Percentiles rank a stretch among this genome's conserved stretches.
phyloP scores from a whole-genome alignment of 192 early-diverging fungal species.

The Backusella sp. region DNA sequence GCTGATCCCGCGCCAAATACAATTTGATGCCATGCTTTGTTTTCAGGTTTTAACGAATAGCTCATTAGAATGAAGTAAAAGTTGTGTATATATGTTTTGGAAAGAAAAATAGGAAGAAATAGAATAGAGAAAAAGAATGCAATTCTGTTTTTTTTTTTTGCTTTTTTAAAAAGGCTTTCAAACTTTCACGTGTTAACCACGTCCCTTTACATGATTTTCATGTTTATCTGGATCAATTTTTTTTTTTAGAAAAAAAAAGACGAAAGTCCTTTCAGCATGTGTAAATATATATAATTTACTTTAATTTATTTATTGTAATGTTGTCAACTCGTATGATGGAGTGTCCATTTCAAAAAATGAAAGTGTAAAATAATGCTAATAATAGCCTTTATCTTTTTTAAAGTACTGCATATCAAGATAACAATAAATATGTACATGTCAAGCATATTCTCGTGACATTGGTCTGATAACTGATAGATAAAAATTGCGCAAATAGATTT shows the following conservation, averaged over 20 bases:
- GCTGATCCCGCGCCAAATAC: conserved; percentile 57
- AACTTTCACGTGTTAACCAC: conserved; percentile 1
- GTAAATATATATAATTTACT: background rate
- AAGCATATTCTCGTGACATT: conserved; percentile 7
- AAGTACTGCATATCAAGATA: conserved; percentile 2
- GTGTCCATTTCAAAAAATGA: background rate
- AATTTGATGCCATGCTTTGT: conserved; percentile 50
- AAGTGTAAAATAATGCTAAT: background rate
- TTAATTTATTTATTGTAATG: background rate
- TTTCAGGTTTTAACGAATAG: background rate
- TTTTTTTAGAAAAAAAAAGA: background rate
- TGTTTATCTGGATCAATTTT: background rate
- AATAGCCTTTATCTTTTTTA: background rate
- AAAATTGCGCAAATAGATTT: background rate
- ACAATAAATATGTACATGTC: background rate
- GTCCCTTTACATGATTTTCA: background rate
- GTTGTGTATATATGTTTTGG: background rate
- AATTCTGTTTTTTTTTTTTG: background rate
- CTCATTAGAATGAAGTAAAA: background rate
- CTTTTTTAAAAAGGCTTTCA: background rate
- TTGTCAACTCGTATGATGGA: background rate
- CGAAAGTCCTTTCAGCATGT: background rate
- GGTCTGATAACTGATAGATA: background rate
- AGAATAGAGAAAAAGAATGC: conserved; percentile 1
- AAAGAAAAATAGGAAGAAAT: background rate